A percentile compares a stretch with the other conserved stretches of the same genome.
Conservation (phyloP, 2,329 filamentous ascomycete genomes). For the Fusarium austroafricanum region DNA sequence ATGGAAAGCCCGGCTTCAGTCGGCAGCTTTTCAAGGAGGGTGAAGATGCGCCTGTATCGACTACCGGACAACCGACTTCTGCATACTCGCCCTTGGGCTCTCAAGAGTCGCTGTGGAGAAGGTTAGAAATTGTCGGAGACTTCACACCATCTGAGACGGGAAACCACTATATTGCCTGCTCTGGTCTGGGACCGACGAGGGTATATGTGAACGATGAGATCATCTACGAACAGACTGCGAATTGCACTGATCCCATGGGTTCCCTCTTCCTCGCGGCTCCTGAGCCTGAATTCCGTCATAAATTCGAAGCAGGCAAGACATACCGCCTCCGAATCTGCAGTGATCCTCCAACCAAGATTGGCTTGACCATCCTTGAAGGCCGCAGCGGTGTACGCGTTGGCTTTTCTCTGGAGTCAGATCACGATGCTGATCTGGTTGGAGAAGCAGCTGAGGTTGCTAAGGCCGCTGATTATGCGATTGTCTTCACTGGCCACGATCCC, state of each 20-base stretch:
- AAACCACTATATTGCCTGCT: constrained; percentile 47
- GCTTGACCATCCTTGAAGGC: constrained; percentile 46
- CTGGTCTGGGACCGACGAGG: constrained; percentile 44
- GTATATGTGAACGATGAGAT: constrained; percentile 46
- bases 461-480: constrained; percentile 68
- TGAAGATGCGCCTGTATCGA: constrained; percentile 32
- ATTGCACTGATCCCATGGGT: constrained; percentile 48
- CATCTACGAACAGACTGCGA: constrained; percentile 44
- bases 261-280: constrained; percentile 45
- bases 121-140: constrained; percentile 45
- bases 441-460: constrained; percentile 68
- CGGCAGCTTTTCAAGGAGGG: constrained; percentile 41
- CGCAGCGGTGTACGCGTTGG: constrained; percentile 47
- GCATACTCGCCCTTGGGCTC: constrained; percentile 42
- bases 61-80: constrained; percentile 32
- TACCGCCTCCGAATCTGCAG: constrained; percentile 47
- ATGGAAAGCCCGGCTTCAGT: constrained; percentile 47
- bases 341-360: constrained; percentile 46
- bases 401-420: constrained; percentile 46
- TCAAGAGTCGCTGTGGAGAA: constrained; percentile 43
- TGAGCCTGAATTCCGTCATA: constrained; percentile 43
- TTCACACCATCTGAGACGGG: constrained; percentile 46
- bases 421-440: constrained; percentile 50
- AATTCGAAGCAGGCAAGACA: constrained; percentile 39
- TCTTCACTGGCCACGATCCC: constrained; percentile 67